Conservation (phyloP, 1,284 basidiomycete genomes). For the Sanguinoderma infundibulare region DNA sequence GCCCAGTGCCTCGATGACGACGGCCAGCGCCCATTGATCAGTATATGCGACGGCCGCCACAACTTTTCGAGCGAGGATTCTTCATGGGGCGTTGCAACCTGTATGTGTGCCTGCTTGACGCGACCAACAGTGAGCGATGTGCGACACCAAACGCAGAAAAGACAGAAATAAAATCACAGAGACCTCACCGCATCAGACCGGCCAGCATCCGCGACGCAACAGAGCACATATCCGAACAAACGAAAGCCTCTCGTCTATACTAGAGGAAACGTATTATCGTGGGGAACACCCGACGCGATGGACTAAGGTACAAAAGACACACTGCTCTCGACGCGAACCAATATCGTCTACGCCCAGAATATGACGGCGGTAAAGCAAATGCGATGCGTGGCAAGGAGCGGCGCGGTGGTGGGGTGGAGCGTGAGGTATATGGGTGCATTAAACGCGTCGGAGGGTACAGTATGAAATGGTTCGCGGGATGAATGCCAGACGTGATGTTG, state of each 20-base stretch:
- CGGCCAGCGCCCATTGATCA: too few species aligned
- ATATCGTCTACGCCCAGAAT: constrained; percentile 14
- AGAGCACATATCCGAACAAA: neutral
- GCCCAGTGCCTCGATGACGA: too few species aligned
- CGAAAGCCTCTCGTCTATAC: constrained; percentile 15
- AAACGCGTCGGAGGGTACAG: constrained; percentile 17
- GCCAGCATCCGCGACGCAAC: neutral
- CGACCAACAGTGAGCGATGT: neutral
- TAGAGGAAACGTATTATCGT: constrained; percentile 15
- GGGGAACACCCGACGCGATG: constrained; percentile 20
- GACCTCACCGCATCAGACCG: neutral
- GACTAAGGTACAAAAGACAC: constrained; percentile 26
- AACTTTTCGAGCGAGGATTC: neutral
- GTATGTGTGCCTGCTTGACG: neutral
- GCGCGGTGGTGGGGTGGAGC: constrained; percentile 1
- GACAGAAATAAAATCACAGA: neutral
- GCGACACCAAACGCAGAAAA: neutral
- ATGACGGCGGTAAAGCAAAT: neutral
- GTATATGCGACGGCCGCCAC: too few species aligned
- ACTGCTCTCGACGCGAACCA: constrained; percentile 9
- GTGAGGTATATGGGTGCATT: constrained; percentile 22
- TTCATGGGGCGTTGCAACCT: neutral
- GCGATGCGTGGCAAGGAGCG: constrained; percentile 1
- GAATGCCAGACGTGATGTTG: neutral
- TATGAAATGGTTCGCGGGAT: neutral